Percentiles rank a stretch among this genome's conserved stretches.
Evolutionary conservation across 352 stramenopile species (phyloP).

Genomic region (Pythium folliculosum): DNA sequence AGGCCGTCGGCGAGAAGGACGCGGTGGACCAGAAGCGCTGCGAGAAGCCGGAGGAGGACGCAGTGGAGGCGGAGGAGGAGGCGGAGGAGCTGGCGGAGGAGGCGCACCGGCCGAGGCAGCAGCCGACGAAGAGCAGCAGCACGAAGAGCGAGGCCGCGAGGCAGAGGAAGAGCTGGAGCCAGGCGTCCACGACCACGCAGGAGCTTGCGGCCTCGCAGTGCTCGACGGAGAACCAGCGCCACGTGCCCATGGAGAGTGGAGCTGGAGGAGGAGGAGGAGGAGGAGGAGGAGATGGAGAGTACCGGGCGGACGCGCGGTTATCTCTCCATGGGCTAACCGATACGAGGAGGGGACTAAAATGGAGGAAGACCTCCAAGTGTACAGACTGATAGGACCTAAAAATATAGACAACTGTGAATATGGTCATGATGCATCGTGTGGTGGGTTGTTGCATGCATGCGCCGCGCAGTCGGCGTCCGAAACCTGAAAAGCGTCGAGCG

Average conservation of each 20-base stretch:
- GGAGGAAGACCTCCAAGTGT: too few species aligned
- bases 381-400: too few species aligned
- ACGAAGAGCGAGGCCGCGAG: slow-evolving; percentile 33
- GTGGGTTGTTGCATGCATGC: too few species aligned
- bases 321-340: not conserved
- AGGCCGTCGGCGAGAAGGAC: slow-evolving; percentile 2
- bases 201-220: slow-evolving; percentile 52
- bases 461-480: too few species aligned
- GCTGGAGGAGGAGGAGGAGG: not conserved
- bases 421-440: too few species aligned
- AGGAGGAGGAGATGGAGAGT: not conserved
- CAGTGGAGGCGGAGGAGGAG: not conserved
- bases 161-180: slow-evolving; percentile 50
- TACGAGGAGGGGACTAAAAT: not conserved
- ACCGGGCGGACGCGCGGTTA: too few species aligned
- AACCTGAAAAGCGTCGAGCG: too few species aligned
- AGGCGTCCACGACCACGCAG: slow-evolving; percentile 69
- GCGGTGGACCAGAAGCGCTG: slow-evolving; percentile 8
- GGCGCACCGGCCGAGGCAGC: slow-evolving; percentile 1
- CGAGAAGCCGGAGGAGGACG: not conserved
- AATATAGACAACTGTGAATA: too few species aligned
- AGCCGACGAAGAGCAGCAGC: not conserved
- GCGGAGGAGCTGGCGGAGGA: not conserved
- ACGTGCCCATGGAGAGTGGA: slow-evolving; percentile 49
- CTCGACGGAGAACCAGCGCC: slow-evolving; percentile 47